A percentile compares a stretch with the other conserved stretches of the same genome.
phyloP scores from a whole-genome alignment of 1,139 yeast species.

The Arxiozyma telluris region DNA sequence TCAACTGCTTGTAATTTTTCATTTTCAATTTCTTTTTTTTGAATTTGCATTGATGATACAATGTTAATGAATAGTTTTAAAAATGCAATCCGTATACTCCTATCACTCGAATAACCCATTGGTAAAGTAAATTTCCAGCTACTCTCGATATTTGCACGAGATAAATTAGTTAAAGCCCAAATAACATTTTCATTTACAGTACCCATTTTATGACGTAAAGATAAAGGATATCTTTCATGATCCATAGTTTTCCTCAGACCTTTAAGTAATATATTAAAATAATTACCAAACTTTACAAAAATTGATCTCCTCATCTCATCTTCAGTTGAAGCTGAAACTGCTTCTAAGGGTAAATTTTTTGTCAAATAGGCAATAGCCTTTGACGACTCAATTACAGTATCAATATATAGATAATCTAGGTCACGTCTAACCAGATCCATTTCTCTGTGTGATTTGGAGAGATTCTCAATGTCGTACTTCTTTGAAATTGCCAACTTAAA shows the following conservation, averaged over 20 bases:
- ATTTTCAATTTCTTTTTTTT: constrained; percentile 22
- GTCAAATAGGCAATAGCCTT: constrained; percentile 49
- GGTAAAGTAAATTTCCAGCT: constrained; percentile 74
- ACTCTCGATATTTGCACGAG: constrained; percentile 66
- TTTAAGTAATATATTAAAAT: constrained; percentile 62
- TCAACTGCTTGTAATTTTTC: constrained; percentile 30
- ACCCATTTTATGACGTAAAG: constrained; percentile 44
- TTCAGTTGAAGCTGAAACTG: constrained; percentile 52
- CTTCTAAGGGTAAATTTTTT: constrained; percentile 49
- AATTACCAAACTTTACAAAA: constrained; percentile 58
- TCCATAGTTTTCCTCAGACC: constrained; percentile 54
- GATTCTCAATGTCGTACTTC: constrained; percentile 30
- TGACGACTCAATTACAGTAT: constrained; percentile 59
- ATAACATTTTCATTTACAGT: constrained; percentile 59
- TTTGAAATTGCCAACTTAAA: constrained; percentile 44
- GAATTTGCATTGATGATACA: constrained; percentile 37
- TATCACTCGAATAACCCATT: constrained; percentile 64
- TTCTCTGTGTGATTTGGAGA: constrained; percentile 28
- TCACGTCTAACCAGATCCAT: constrained; percentile 35
- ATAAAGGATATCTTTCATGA: constrained; percentile 30
- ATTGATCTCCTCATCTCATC: constrained; percentile 50
- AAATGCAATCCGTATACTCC: constrained; percentile 59
- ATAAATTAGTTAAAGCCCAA: constrained; percentile 54
- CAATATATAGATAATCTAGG: constrained; percentile 47
- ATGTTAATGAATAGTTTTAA: constrained; percentile 69